These are phyloP conservation scores for Peronospora farinosa DNA, from an alignment of 352 stramenopile genomes.

Conservation along the genomic window DNA sequence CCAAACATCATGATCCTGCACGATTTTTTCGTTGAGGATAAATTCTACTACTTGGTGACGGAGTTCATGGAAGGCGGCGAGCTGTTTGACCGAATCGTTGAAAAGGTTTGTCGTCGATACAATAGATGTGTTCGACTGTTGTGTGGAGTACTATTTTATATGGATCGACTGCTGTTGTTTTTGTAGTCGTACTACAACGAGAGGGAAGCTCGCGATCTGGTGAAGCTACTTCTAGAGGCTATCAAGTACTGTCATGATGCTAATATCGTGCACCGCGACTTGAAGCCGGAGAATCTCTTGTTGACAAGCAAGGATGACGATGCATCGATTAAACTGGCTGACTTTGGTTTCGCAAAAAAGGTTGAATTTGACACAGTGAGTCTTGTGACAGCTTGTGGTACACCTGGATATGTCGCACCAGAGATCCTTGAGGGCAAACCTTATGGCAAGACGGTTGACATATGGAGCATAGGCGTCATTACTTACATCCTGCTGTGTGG, in stretches of 20 bases:
- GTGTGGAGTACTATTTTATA: slow-evolving; percentile 7
- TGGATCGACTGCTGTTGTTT: slow-evolving; percentile 5
- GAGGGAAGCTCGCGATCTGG: slow-evolving; percentile 77
- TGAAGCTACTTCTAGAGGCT: slow-evolving; percentile 80
- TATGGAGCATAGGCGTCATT: slow-evolving; percentile 89
- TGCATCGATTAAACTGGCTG: slow-evolving; percentile 78
- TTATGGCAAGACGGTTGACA: slow-evolving; percentile 81
- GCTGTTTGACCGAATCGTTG: slow-evolving; percentile 81
- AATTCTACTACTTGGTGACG: slow-evolving; percentile 97
- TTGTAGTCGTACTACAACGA: slow-evolving; percentile 86
- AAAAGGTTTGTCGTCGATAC: slow-evolving; percentile 48
- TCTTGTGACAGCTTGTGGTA: slow-evolving; percentile 73
- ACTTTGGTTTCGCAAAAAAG: slow-evolving; percentile 85
- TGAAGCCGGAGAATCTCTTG: slow-evolving; percentile 83
- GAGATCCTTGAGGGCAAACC: slow-evolving; percentile 75
- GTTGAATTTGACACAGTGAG: slow-evolving; percentile 68
- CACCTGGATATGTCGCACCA: slow-evolving; percentile 75
- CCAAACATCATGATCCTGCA: slow-evolving; percentile 90
- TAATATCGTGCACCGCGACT: slow-evolving; percentile 78
- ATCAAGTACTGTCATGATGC: slow-evolving; percentile 87
- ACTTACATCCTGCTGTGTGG: slow-evolving; percentile 84
- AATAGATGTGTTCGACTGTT: not conserved
- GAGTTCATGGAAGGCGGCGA: slow-evolving; percentile 93
- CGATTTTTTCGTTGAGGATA: slow-evolving; percentile 90
- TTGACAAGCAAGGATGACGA: slow-evolving; percentile 77